Evolutionary conservation across 2,329 filamentous ascomycete genomes (phyloP).

Genomic region (Aspergillus neoniger): DNA sequence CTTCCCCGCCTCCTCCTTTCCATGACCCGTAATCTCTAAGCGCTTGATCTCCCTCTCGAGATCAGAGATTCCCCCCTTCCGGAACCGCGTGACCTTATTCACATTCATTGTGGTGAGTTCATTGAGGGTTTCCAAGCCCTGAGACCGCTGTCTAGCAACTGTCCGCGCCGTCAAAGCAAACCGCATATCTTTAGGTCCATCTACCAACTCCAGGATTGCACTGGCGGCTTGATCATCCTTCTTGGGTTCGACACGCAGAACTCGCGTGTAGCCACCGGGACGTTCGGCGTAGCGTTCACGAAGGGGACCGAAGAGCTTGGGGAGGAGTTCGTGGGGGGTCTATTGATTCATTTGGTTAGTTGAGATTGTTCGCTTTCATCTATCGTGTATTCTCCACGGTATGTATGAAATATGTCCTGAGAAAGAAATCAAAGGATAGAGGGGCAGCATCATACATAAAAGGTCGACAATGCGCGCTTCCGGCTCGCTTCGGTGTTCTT

Average conservation of each 20-base stretch:
- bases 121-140: constrained; percentile 61
- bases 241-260: constrained; percentile 86
- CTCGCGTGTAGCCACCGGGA: constrained; percentile 91
- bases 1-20: constrained; percentile 26
- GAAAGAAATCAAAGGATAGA: not conserved
- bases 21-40: constrained; percentile 56
- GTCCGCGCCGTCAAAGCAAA: constrained; percentile 91
- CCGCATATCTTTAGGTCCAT: constrained; percentile 89
- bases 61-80: constrained; percentile 64
- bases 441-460: constrained; percentile 67
- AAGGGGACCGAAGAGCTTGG: constrained; percentile 85
- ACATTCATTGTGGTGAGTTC: constrained; percentile 77
- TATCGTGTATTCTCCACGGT: not conserved
- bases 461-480: constrained; percentile 73
- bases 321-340: constrained; percentile 55
- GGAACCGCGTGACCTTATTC: constrained; percentile 77
- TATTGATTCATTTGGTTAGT: constrained; percentile 18
- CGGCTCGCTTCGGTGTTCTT: constrained; percentile 82
- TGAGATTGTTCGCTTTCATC: not conserved
- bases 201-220: constrained; percentile 91
- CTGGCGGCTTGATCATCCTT: constrained; percentile 85
- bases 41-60: constrained; percentile 63
- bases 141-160: constrained; percentile 62
- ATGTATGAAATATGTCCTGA: not conserved
- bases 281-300: constrained; percentile 74